Evolutionary conservation across 2,329 filamentous ascomycete genomes (phyloP).

Genomic region (Malbranchea cinnamomea): DNA sequence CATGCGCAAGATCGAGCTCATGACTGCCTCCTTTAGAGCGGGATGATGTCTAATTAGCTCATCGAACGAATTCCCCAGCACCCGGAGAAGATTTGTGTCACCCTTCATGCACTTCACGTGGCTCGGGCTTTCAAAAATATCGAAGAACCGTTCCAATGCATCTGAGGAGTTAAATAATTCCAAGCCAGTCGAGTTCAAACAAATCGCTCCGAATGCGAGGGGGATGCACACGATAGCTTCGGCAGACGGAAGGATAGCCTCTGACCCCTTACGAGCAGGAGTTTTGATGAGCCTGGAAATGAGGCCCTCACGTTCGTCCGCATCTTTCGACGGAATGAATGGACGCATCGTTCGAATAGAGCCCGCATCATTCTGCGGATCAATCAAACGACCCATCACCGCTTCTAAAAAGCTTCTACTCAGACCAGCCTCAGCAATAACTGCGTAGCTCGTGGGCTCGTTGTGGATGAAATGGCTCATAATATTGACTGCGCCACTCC

Average conservation of each 20-base stretch:
- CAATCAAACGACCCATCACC: constrained; percentile 40
- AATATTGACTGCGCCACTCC: constrained; percentile 86
- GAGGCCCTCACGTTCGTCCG: constrained; percentile 13
- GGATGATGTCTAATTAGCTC: constrained; percentile 92
- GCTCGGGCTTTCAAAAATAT: constrained; percentile 86
- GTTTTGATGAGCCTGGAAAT: constrained; percentile 20
- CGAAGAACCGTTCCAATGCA: constrained; percentile 74
- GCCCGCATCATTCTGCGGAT: constrained; percentile 18
- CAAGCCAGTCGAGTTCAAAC: constrained; percentile 74
- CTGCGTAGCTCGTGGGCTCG: constrained; percentile 91
- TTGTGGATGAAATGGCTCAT: constrained; percentile 96
- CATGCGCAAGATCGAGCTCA: constrained; percentile 79
- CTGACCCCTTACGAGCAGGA: constrained; percentile 32
- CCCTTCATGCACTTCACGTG: constrained; percentile 74
- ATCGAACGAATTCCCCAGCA: constrained; percentile 75
- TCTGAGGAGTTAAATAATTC: constrained; percentile 71
- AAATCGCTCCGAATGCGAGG: constrained; percentile 82
- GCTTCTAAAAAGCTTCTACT: constrained; percentile 75
- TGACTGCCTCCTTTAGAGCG: constrained; percentile 60
- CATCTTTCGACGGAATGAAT: constrained; percentile 12
- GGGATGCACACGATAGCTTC: constrained; percentile 84
- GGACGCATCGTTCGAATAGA: constrained; percentile 26
- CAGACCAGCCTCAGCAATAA: constrained; percentile 85
- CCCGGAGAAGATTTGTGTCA: constrained; percentile 56
- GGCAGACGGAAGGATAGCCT: constrained; percentile 68